Conservation (phyloP, 2,329 filamentous ascomycete species). For the Pleomassaria siparia region DNA sequence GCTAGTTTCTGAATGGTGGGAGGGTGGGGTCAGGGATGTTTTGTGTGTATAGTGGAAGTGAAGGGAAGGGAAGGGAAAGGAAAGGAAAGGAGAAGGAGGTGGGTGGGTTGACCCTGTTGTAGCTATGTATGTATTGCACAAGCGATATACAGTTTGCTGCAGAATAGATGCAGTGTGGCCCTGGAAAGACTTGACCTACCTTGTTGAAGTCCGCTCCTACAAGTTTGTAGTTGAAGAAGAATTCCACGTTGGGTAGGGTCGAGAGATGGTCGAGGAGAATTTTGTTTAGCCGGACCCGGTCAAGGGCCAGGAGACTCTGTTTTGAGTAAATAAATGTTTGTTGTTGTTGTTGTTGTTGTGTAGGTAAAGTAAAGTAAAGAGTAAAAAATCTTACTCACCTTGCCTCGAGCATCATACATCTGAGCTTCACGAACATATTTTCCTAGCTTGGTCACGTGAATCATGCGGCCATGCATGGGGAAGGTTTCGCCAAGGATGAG, state of each 20-base stretch:
- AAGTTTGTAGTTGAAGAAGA: slow-evolving; percentile 93
- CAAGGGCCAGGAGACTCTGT: slow-evolving; percentile 81
- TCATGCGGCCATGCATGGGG: slow-evolving; percentile 96
- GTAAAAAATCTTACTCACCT: too few species aligned
- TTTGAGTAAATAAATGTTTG: background rate
- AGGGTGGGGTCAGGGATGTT: too few species aligned
- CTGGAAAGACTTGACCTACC: too few species aligned
- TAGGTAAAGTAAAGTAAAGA: too few species aligned
- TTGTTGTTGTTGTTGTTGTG: slow-evolving; percentile 11
- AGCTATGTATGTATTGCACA: too few species aligned
- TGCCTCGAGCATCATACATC: slow-evolving; percentile 84
- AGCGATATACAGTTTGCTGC: too few species aligned
- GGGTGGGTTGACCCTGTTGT: too few species aligned
- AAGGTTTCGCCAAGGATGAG: slow-evolving; percentile 77
- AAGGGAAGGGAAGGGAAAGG: too few species aligned
- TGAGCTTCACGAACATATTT: slow-evolving; percentile 76
- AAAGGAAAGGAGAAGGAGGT: too few species aligned
- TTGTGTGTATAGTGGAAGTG: too few species aligned
- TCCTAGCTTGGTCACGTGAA: slow-evolving; percentile 72
- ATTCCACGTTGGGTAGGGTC: slow-evolving; percentile 80
- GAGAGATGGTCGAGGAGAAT: slow-evolving; percentile 81
- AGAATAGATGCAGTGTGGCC: too few species aligned
- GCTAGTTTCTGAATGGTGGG: too few species aligned
- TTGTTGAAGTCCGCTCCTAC: slow-evolving; percentile 81
- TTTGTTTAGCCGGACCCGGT: slow-evolving; percentile 81